Evolutionary conservation across 1,139 yeast genomes (phyloP).

Genomic region (Debaryomyces sp.): DNA sequence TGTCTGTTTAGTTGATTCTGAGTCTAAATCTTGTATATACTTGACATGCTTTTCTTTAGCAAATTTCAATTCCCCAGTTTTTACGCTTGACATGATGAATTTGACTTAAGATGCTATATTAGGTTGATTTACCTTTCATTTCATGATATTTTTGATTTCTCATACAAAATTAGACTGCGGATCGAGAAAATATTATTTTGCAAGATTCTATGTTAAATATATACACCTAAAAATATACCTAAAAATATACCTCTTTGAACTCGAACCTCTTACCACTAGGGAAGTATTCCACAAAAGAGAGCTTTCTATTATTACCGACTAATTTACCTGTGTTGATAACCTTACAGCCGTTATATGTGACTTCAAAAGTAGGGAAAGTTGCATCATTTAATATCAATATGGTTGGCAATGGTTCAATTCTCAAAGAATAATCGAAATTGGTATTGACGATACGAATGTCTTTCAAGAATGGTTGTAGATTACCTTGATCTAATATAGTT

Average conservation of each 20-base stretch:
- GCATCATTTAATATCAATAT: slow-evolving; percentile 67
- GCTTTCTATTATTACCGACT: slow-evolving; percentile 44
- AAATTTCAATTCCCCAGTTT: slow-evolving; percentile 9
- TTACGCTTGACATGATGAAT: background rate
- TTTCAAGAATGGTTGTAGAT: slow-evolving; percentile 74
- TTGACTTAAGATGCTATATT: background rate
- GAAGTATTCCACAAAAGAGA: slow-evolving; percentile 71
- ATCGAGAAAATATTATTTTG: background rate
- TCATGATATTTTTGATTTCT: background rate
- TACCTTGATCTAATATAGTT: slow-evolving; percentile 85
- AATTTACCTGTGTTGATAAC: slow-evolving; percentile 73
- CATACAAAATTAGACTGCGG: slow-evolving; percentile 2
- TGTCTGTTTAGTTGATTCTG: slow-evolving; percentile 30
- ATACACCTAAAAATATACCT: too few relatives aligned
- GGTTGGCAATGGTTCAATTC: slow-evolving; percentile 81
- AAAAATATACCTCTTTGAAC: slow-evolving; percentile 50
- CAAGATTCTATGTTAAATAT: slow-evolving; percentile 27
- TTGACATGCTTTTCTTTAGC: slow-evolving; percentile 34
- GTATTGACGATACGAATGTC: slow-evolving; percentile 66
- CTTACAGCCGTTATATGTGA: slow-evolving; percentile 81
- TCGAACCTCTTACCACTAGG: slow-evolving; percentile 58
- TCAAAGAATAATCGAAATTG: slow-evolving; percentile 68
- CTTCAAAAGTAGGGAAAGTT: slow-evolving; percentile 69
- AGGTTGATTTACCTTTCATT: background rate
- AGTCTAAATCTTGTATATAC: slow-evolving; percentile 41